phyloP scores from a whole-genome alignment of 495 filamentous ascomycete species.

The Penicillium waksmanii region DNA sequence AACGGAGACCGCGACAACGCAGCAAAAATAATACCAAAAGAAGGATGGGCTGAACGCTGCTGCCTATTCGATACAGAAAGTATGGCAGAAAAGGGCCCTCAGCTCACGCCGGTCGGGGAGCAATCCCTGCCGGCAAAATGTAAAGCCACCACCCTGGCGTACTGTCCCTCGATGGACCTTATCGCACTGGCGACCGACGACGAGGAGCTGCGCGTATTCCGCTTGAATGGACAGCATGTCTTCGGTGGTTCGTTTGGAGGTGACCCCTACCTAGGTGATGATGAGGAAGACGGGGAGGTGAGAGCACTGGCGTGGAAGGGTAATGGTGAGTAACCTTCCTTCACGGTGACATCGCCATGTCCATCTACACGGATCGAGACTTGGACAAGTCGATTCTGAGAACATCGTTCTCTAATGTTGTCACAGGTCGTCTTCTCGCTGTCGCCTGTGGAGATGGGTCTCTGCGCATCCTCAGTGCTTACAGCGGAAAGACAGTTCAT shows the following conservation, averaged over 20 bases:
- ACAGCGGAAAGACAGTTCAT: constrained; percentile 77
- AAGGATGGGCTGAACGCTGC: constrained; percentile 27
- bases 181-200: constrained; percentile 70
- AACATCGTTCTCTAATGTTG: neutral
- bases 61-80: constrained; percentile 8
- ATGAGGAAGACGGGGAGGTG: constrained; percentile 56
- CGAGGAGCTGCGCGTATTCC: constrained; percentile 63
- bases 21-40: constrained; percentile 6
- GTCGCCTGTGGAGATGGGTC: constrained; percentile 74
- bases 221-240: constrained; percentile 70
- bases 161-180: constrained; percentile 84
- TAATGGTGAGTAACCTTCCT: constrained; percentile 60
- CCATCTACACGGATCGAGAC: neutral
- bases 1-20: constrained; percentile 1
- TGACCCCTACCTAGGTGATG: constrained; percentile 52
- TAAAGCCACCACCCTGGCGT: constrained; percentile 61
- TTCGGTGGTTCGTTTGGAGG: constrained; percentile 59
- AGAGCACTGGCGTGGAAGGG: constrained; percentile 72
- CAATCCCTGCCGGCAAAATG: constrained; percentile 59
- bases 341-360: neutral
- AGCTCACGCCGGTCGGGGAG: constrained; percentile 54
- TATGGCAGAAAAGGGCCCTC: constrained; percentile 39
- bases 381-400: neutral
- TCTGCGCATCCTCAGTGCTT: constrained; percentile 71
- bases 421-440: constrained; percentile 70